phyloP scores from a whole-genome alignment of 345 rosid genomes.

The Sapria himalayana region DNA sequence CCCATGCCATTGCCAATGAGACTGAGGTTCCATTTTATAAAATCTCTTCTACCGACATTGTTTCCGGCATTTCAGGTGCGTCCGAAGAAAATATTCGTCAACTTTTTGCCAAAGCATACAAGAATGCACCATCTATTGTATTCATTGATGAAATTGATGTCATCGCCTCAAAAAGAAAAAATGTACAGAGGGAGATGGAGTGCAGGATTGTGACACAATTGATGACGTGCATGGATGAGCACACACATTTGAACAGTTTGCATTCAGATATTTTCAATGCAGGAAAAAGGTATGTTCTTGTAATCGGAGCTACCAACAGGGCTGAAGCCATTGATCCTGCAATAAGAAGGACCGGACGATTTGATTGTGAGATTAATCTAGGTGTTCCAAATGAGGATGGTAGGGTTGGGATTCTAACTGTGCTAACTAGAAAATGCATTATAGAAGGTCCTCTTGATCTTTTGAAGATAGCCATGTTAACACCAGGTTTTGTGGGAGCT shows the following conservation, averaged over 20 bases:
- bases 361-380: constrained; percentile 74
- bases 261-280: constrained; percentile 20
- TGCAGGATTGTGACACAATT: constrained; percentile 75
- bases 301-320: constrained; percentile 89
- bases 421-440: constrained; percentile 36
- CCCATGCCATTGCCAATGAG: constrained; percentile 66
- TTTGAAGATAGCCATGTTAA: constrained; percentile 60
- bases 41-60: constrained; percentile 81
- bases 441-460: constrained; percentile 66
- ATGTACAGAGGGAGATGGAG: constrained; percentile 83
- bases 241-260: constrained; percentile 12
- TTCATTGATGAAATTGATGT: constrained; percentile 95
- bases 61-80: constrained; percentile 59
- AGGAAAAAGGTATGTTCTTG: constrained; percentile 46
- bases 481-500: constrained; percentile 96
- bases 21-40: constrained; percentile 60
- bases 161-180: constrained; percentile 79
- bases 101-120: constrained; percentile 61
- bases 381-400: constrained; percentile 69
- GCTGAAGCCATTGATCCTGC: constrained; percentile 86
- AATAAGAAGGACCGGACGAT: constrained; percentile 81
- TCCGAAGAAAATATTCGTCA: constrained; percentile 79
- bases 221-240: constrained; percentile 90
- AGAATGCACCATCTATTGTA: constrained; percentile 69
- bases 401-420: constrained; percentile 59